Conservation (phyloP, 2,329 filamentous ascomycete genomes). For the Talaromyces sp. region DNA sequence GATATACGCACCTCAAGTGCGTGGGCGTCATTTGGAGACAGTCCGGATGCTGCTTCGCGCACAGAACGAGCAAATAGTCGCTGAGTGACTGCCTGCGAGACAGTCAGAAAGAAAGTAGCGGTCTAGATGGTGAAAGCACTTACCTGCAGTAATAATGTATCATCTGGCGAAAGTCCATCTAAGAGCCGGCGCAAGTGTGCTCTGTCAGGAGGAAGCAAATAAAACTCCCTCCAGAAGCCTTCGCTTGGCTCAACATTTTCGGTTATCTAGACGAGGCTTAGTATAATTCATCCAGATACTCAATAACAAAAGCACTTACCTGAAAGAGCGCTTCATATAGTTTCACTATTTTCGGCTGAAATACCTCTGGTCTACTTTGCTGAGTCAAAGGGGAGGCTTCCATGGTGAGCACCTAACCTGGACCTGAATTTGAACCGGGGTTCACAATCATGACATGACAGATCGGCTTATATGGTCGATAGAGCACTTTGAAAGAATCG, state of each 20-base stretch:
- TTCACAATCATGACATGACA: slow-evolving; percentile 9
- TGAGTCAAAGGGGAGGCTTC: slow-evolving; percentile 90
- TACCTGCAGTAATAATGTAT: slow-evolving; percentile 72
- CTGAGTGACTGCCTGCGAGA: slow-evolving; percentile 60
- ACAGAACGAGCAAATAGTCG: slow-evolving; percentile 75
- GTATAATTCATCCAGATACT: background rate
- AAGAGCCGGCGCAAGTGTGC: slow-evolving; percentile 65
- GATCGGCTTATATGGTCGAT: background rate
- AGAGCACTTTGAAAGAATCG: too few relatives aligned
- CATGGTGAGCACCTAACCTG: slow-evolving; percentile 50
- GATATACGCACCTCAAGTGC: slow-evolving; percentile 70
- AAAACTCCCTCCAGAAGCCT: slow-evolving; percentile 96
- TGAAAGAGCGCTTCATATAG: slow-evolving; percentile 81
- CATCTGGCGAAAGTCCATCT: slow-evolving; percentile 66
- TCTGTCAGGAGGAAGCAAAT: slow-evolving; percentile 78
- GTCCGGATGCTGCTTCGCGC: slow-evolving; percentile 60
- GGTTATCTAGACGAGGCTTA: background rate
- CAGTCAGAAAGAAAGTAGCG: slow-evolving; percentile 8
- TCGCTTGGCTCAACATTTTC: slow-evolving; percentile 65
- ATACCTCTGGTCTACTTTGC: slow-evolving; percentile 82
- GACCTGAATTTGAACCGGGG: background rate
- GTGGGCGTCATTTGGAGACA: slow-evolving; percentile 65
- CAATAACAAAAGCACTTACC: slow-evolving; percentile 34
- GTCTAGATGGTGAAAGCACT: slow-evolving; percentile 12
- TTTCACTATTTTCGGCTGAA: slow-evolving; percentile 89